Evolutionary conservation across 345 rosid genomes (phyloP), one percentile per base, ranked within the genome.

Genomic region (Rhodamnia argentea): DNA sequence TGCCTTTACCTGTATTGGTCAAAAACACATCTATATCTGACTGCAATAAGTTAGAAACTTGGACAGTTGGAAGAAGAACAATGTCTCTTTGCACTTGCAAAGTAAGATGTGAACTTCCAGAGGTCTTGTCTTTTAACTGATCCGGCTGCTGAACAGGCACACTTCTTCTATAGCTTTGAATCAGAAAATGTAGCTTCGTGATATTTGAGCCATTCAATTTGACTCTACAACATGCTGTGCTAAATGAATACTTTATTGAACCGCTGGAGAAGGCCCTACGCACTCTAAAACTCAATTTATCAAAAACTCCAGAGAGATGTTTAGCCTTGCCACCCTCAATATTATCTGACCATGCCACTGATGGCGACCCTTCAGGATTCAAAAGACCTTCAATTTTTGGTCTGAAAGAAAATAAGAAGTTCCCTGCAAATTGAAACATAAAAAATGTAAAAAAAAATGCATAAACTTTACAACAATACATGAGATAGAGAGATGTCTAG

Each of bases 321-420:
- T 94, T 95, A 52, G 98, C 98, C 92, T 95, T 96, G 88, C 96
- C 98, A 60, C 98, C 98, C 92, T 90, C 91, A 83, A 97, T 93
- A 86, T 95, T 97, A 83, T 93, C 96, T 64, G 99, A 95, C 98
- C 98, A 97, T 87, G 91, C 96, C 81, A 91, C 93, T 85, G 93
- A 92, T 85, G 92, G 89, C 52, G 92, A 84, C 86, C 89, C 89
- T 88, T 83, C 89, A 83, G 90, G 87, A 86, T 87, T 89, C 82
- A 86, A 86, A 84, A 88, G 83, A 85, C 84, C 90, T 84, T 90
- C 91, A 88, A 94, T 87, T 89, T 93, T 91, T 78, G 99, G 99
- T 92, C 98, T 92, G 91, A 97, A 95, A 83, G 99, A 94, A 87
- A 97, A 92, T 86, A 95, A 91, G 92, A 95, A 95, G 88, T 95